A percentile compares a stretch with the other conserved stretches of the same genome.
Evolutionary conservation across 2,329 filamentous ascomycete genomes (phyloP).

Genomic region (Apiospora saccharicola): DNA sequence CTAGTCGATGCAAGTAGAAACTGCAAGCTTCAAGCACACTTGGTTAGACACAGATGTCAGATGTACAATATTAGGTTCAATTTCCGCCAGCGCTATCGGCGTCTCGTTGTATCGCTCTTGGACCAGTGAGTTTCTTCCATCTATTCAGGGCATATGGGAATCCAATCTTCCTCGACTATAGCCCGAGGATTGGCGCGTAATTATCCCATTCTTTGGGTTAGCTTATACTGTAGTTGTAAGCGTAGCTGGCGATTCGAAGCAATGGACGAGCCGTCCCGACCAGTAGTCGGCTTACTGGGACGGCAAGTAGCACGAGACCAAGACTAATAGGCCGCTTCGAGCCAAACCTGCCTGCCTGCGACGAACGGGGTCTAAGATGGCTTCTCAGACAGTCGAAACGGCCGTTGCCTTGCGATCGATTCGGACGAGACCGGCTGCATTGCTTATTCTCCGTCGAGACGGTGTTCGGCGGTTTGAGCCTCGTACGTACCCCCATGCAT

Average conservation of each 20-base stretch:
- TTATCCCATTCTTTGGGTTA: neutral
- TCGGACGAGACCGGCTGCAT: neutral
- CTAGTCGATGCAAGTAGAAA: neutral
- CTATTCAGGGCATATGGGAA: neutral
- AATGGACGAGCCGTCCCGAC: neutral
- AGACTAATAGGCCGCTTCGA: neutral
- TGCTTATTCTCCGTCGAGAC: neutral
- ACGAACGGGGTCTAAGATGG: neutral
- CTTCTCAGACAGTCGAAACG: constrained; percentile 1
- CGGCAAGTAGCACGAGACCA: neutral
- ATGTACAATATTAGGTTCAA: neutral
- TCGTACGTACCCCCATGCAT: neutral
- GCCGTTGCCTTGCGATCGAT: constrained; percentile 1
- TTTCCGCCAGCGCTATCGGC: neutral
- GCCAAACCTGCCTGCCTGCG: neutral
- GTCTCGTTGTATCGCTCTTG: neutral
- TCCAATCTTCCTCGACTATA: neutral
- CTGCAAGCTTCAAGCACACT: neutral
- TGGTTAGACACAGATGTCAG: neutral
- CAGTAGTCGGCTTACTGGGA: constrained; percentile 2
- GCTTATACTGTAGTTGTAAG: neutral
- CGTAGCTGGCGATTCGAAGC: neutral
- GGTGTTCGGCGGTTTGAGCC: constrained; percentile 3
- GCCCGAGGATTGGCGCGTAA: neutral
- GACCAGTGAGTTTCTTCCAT: neutral